Evolutionary conservation across 192 early-diverging fungal species (phyloP).

Genomic region (Pilobolus umbonatus): DNA sequence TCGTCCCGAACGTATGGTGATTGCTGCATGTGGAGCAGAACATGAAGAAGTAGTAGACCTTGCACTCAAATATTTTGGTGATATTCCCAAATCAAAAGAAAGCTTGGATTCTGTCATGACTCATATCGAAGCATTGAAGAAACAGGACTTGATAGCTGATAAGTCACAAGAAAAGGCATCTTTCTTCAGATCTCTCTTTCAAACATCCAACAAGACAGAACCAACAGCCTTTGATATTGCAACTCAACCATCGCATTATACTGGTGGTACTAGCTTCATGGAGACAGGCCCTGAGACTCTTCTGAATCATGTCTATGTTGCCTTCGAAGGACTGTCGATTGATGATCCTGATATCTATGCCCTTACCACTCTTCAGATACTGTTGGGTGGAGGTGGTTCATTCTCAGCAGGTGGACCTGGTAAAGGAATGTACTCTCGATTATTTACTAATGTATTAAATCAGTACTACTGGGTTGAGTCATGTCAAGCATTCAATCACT

Average conservation of each 20-base stretch:
- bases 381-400: constrained; percentile 94
- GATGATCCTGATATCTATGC: constrained; percentile 89
- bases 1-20: constrained; percentile 86
- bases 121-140: constrained; percentile 20
- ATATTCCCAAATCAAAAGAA: constrained; percentile 37
- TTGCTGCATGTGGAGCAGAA: constrained; percentile 80
- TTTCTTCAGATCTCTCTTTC: constrained; percentile 29
- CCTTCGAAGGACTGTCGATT: constrained; percentile 80
- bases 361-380: constrained; percentile 81
- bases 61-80: constrained; percentile 71
- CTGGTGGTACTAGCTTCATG: constrained; percentile 73
- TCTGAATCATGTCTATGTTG: constrained; percentile 86
- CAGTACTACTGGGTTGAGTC: constrained; percentile 93
- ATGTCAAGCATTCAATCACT: constrained; percentile 89
- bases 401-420: constrained; percentile 98
- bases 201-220: not conserved
- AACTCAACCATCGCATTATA: constrained; percentile 61
- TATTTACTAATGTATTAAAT: constrained; percentile 94
- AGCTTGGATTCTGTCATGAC: constrained; percentile 24
- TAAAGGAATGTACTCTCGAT: constrained; percentile 97
- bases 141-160: constrained; percentile 11
- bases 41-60: constrained; percentile 79
- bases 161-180: constrained; percentile 6
- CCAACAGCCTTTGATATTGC: constrained; percentile 29
- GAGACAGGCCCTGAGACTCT: constrained; percentile 58